Evolutionary conservation across 306 rosid genomes (phyloP).

Genomic region (Prinsepia uniflora): DNA sequence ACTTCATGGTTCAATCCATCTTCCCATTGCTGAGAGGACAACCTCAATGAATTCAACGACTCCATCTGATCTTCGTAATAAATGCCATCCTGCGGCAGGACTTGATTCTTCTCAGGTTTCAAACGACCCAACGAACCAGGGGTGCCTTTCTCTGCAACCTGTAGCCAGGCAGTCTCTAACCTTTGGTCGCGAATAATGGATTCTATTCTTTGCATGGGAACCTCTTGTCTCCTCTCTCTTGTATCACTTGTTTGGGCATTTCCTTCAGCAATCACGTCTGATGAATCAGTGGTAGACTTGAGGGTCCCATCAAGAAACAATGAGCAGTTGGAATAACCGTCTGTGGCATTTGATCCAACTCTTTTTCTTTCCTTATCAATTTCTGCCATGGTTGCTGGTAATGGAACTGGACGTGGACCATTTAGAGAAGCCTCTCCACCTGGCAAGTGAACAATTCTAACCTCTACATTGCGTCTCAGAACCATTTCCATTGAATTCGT

Average conservation of each 20-base stretch:
- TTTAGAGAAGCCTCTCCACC: conserved; percentile 53
- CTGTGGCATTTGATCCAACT: conserved; percentile 32
- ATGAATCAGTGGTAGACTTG: conserved; percentile 52
- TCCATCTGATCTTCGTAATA: conserved; percentile 57
- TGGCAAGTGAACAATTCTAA: conserved; percentile 75
- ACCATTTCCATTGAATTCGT: conserved; percentile 93
- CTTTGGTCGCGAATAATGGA: conserved; percentile 91
- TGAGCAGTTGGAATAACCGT: conserved; percentile 48
- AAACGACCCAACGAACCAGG: conserved; percentile 73
- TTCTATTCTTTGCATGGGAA: conserved; percentile 89
- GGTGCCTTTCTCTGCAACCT: conserved; percentile 83
- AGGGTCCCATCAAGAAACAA: conserved; percentile 47
- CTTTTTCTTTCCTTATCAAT: conserved; percentile 43
- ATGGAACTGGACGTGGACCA: conserved; percentile 43
- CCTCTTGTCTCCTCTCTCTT: conserved; percentile 51
- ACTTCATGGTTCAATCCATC: conserved; percentile 55
- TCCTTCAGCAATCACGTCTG: conserved; percentile 54
- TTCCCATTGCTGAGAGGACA: conserved; percentile 67
- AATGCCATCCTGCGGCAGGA: conserved; percentile 77
- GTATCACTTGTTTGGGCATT: conserved; percentile 31
- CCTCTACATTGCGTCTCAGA: conserved; percentile 84
- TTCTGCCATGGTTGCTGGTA: conserved; percentile 10
- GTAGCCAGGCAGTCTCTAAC: conserved; percentile 96
- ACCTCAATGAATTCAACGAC: conserved; percentile 45
- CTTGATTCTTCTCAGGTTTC: conserved; percentile 94